These are phyloP conservation scores for Aaosphaeria pasadenensis DNA, from an alignment of 2,329 filamentous ascomycete genomes.

Conservation along the genomic window DNA sequence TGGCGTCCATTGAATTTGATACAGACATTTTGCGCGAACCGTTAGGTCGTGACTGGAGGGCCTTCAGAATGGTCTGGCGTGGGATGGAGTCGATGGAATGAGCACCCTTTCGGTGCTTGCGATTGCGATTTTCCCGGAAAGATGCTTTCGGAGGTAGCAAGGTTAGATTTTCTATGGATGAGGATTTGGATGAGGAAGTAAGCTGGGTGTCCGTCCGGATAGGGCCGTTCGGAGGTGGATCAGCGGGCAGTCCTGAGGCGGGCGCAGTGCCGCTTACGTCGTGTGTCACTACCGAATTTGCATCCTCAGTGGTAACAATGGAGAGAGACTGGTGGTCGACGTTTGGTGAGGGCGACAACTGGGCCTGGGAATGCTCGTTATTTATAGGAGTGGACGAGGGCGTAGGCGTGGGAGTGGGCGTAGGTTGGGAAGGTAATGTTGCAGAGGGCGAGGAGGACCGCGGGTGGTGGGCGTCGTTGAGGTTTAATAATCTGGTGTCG, in stretches of 20 bases:
- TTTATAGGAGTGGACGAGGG: conserved; percentile 5
- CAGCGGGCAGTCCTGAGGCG: conserved; percentile 1
- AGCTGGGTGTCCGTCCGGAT: conserved; percentile 13
- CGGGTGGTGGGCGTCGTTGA: neutral
- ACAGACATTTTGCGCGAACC: conserved; percentile 54
- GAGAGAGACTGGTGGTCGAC: conserved; percentile 25
- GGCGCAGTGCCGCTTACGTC: conserved; percentile 4
- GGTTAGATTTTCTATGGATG: conserved; percentile 35
- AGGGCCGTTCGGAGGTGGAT: conserved; percentile 19
- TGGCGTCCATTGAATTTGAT: conserved; percentile 59
- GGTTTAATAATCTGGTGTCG: neutral
- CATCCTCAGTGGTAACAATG: conserved; percentile 5
- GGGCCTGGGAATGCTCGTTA: conserved; percentile 29
- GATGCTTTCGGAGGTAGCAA: conserved; percentile 24
- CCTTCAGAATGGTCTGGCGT: conserved; percentile 79
- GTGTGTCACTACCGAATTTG: conserved; percentile 7
- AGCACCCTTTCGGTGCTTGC: conserved; percentile 39
- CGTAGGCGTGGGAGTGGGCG: conserved; percentile 20
- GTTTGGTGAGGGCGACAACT: conserved; percentile 2
- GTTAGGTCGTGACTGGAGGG: conserved; percentile 64
- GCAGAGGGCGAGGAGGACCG: conserved; percentile 8
- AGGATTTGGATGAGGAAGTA: conserved; percentile 15
- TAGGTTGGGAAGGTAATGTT: conserved; percentile 19
- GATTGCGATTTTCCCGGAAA: conserved; percentile 35
- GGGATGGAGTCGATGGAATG: conserved; percentile 65